Evolutionary conservation across 495 filamentous ascomycete species (phyloP).

Genomic region (Hyaloscypha variabilis): DNA sequence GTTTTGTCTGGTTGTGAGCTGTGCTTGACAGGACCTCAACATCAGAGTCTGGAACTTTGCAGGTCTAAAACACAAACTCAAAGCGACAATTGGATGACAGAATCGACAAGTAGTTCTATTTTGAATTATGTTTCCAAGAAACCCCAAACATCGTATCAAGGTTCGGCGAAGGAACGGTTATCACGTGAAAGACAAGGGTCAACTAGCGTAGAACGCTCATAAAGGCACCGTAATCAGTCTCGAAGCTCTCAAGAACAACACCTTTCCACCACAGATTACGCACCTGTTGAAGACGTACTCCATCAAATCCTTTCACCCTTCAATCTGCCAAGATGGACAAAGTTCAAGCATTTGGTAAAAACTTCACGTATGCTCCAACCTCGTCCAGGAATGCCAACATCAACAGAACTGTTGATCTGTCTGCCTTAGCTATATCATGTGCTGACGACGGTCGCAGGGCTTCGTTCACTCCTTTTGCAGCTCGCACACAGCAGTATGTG

Average conservation of each 20-base stretch:
- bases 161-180: background rate
- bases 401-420: constrained; percentile 20
- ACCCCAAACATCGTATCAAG: background rate
- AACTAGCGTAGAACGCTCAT: background rate
- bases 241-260: constrained; percentile 9
- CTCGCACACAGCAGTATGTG: constrained; percentile 93
- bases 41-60: background rate
- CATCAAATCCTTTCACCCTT: constrained; percentile 15
- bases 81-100: too few relatives aligned
- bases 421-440: constrained; percentile 21
- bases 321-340: constrained; percentile 42
- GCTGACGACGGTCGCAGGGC: constrained; percentile 44
- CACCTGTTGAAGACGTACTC: constrained; percentile 1
- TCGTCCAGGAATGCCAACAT: constrained; percentile 4
- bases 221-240: constrained; percentile 9
- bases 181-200: constrained; percentile 16
- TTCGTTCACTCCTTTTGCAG: constrained; percentile 85
- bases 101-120: background rate
- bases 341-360: constrained; percentile 62
- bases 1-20: background rate
- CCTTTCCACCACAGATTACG: constrained; percentile 14
- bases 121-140: background rate
- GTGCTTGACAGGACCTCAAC: background rate
- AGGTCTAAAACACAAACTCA: too few relatives aligned
- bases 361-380: constrained; percentile 57